Base-by-base conservation (phyloP, 352 stramenopile species). In the Phytopythium litorale region DNA sequence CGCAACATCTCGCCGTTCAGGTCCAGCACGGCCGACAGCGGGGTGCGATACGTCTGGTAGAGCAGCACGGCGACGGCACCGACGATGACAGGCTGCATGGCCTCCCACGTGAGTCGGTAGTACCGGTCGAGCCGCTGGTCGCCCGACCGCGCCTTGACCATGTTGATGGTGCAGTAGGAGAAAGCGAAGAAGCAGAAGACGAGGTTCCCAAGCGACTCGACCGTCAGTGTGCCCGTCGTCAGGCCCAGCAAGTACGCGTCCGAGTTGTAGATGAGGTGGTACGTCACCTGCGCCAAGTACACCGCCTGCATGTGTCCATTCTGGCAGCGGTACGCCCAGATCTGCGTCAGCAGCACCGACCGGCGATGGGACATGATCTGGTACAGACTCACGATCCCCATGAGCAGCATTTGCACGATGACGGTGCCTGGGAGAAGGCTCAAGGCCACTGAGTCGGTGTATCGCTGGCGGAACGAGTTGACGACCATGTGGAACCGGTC, bases 61-160 rank as follows among this genome's bases (percentile, higher is more conserved):
- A 30, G 28, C 28, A 30, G 28, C 28, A 30, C 28, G 28, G 2
- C 28, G 28, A 30, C 56, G n/a, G 8, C 21, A 8, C 43, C 43
- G 23, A 56, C 50, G 12, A 55, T 57, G 6, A 35, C 30, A 4
- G 63, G 33, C 21, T 67, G 45, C 49, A 63, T 51, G 9, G 48
- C 21, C 63, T 73, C 63, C 67, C 67, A 73, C 23, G 51, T 60
- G 12, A 73, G 56, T 1, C 66, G 63, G 23, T 65, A 73, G 16
- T 64, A 13, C 12, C 66, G 28, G 13, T 73, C 63, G 1, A 73
- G 56, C 18, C 61, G 55, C 55, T 64, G 63, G 62, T 72, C 19
- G n/a, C 60, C 1, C 63, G 67, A 23, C 63, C 67, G 28, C 28
- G 28, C 28, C 35, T 71, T 71, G 21, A 71, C 35, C 0, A 73